phyloP scores from a whole-genome alignment of 2,329 filamentous ascomycete species.

The Aspergillus caelatus region DNA sequence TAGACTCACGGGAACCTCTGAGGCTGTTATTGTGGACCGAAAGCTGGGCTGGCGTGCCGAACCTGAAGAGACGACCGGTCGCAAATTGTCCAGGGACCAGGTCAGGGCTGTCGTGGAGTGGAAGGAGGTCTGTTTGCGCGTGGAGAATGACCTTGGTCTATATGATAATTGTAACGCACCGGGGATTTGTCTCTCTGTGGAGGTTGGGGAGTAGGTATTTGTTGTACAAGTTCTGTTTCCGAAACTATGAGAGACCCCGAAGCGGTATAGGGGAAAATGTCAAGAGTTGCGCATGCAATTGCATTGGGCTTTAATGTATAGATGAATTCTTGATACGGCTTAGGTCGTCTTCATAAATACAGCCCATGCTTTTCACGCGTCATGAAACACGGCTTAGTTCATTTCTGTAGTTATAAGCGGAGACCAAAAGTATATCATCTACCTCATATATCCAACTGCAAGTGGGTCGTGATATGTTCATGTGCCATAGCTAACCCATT shows the following conservation, averaged over 20 bases:
- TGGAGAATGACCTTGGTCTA: neutral
- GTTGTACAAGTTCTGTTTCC: neutral
- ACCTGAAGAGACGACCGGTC: neutral
- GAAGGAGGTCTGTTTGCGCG: conserved; percentile 2
- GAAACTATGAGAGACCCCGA: neutral
- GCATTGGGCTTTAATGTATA: neutral
- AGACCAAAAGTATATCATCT: neutral
- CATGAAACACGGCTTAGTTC: neutral
- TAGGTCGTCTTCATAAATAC: neutral
- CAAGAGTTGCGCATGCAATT: neutral
- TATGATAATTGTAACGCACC: neutral
- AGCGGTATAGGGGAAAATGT: neutral
- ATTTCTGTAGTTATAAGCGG: neutral
- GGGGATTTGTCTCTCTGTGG: conserved; percentile 1
- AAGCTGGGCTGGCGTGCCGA: conserved; percentile 1
- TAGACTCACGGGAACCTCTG: neutral
- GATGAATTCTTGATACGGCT: neutral
- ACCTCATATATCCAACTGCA: neutral
- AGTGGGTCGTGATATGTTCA: neutral
- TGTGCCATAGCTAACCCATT: no score
- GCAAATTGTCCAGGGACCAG: neutral
- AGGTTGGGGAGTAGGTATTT: neutral
- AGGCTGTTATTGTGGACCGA: neutral
- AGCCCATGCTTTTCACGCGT: neutral
- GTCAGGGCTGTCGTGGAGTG: neutral